phyloP scores from a whole-genome alignment of 306 rosid genomes.

The Trichosanthes truncata region DNA sequence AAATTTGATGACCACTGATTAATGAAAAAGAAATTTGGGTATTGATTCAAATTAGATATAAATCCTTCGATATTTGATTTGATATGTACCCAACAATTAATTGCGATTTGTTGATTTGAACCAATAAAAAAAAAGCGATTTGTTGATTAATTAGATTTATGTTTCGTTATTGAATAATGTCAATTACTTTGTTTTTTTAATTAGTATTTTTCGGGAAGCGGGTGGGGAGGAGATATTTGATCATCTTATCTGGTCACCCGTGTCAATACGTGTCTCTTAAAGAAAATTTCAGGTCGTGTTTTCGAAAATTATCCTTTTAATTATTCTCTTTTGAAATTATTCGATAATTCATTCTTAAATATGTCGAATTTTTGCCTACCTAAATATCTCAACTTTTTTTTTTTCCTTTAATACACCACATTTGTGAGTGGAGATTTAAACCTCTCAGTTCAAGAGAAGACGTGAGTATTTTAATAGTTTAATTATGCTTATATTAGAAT shows the following conservation, averaged over 20 bases:
- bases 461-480: too few species aligned
- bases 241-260: background rate
- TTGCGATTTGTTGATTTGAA: background rate
- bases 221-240: background rate
- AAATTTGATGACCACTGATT: background rate
- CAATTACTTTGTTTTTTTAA: background rate
- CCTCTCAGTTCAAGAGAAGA: too few species aligned
- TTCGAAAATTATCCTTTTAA: too few species aligned
- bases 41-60: background rate
- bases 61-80: background rate
- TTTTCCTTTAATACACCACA: too few species aligned
- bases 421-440: too few species aligned
- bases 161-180: background rate
- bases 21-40: background rate
- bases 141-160: background rate
- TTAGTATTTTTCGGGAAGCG: background rate
- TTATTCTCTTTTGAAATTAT: background rate
- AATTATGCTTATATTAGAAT: too few species aligned
- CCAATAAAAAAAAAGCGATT: background rate
- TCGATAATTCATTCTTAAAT: background rate
- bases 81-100: background rate
- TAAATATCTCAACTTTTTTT: too few species aligned
- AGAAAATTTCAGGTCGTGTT: background rate
- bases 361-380: background rate
- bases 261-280: background rate